These are phyloP conservation scores for Rutstroemia sp. DNA, from an alignment of 2,329 filamentous ascomycete species.

Conservation along the genomic window DNA sequence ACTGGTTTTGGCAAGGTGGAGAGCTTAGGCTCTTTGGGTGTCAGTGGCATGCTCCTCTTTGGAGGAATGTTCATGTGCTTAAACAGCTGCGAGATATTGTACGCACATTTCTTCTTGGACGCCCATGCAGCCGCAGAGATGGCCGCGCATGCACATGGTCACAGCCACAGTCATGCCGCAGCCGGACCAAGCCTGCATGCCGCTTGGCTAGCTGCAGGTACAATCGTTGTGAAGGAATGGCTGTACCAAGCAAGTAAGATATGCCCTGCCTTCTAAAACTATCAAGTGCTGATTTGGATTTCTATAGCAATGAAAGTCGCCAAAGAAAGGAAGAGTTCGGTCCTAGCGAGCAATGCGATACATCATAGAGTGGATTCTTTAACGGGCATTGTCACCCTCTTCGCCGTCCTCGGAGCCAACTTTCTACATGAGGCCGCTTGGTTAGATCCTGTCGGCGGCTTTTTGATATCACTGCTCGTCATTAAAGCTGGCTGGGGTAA, in stretches of 20 bases:
- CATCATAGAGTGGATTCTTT: conserved; percentile 95
- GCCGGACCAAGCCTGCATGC: conserved; percentile 81
- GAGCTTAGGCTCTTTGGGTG: conserved; percentile 85
- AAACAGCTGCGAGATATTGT: conserved; percentile 62
- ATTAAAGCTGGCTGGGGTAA: conserved; percentile 85
- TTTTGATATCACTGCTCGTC: conserved; percentile 90
- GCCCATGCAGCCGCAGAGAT: conserved; percentile 45
- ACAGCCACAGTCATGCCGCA: conserved; percentile 55
- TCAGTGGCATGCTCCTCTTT: conserved; percentile 81
- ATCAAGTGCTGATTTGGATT: conserved; percentile 17
- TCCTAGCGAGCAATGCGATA: conserved; percentile 90
- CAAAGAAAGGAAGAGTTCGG: conserved; percentile 86
- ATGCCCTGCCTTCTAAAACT: background rate
- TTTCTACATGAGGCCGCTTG: conserved; percentile 77
- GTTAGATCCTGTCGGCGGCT: conserved; percentile 88
- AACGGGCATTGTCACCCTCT: conserved; percentile 86
- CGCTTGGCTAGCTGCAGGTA: conserved; percentile 86
- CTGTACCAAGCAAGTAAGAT: conserved; percentile 85
- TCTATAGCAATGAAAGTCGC: conserved; percentile 84
- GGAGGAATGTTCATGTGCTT: conserved; percentile 91
- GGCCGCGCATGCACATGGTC: conserved; percentile 49
- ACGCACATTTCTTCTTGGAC: conserved; percentile 67
- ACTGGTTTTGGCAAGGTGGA: conserved; percentile 97
- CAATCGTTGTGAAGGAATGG: conserved; percentile 92
- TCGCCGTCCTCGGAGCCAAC: conserved; percentile 85